phyloP scores from a whole-genome alignment of 805 yeast genomes.

The Myxozyma lipomycoides region DNA sequence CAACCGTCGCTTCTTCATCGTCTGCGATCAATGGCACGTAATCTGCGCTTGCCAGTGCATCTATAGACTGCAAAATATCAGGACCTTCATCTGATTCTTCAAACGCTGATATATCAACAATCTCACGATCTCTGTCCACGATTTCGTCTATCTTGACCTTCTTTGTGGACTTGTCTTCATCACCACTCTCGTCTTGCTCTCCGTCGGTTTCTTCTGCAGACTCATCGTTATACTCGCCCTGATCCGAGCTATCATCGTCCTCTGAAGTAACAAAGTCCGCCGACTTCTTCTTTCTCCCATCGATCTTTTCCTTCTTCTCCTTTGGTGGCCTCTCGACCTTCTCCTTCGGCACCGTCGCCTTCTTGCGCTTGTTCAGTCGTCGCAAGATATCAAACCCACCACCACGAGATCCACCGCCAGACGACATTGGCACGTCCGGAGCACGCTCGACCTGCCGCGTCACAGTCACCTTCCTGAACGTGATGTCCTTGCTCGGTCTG shows the following conservation, averaged over 20 bases:
- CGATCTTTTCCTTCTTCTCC: conserved; percentile 5
- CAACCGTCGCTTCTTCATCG: conserved; percentile 5
- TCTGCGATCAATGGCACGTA: conserved; percentile 12
- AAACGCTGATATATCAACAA: conserved; percentile 1
- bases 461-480: conserved; percentile 16
- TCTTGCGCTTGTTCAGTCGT: conserved; percentile 19
- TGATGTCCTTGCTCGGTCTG: conserved; percentile 12
- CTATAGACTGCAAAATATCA: conserved; percentile 1
- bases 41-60: neutral
- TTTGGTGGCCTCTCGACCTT: conserved; percentile 1
- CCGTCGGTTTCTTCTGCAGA: conserved; percentile 3
- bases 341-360: conserved; percentile 11
- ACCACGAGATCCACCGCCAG: conserved; percentile 1
- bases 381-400: conserved; percentile 12
- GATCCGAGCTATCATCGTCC: conserved; percentile 39
- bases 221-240: conserved; percentile 37
- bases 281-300: conserved; percentile 7
- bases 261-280: conserved; percentile 19
- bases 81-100: neutral
- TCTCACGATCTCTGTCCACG: conserved; percentile 1
- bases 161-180: neutral
- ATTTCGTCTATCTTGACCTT: neutral
- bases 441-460: conserved; percentile 13
- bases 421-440: conserved; percentile 1
- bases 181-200: conserved; percentile 3